Base-by-base conservation (phyloP, 106 monocot genomes). In the Acorus gramineus region DNA sequence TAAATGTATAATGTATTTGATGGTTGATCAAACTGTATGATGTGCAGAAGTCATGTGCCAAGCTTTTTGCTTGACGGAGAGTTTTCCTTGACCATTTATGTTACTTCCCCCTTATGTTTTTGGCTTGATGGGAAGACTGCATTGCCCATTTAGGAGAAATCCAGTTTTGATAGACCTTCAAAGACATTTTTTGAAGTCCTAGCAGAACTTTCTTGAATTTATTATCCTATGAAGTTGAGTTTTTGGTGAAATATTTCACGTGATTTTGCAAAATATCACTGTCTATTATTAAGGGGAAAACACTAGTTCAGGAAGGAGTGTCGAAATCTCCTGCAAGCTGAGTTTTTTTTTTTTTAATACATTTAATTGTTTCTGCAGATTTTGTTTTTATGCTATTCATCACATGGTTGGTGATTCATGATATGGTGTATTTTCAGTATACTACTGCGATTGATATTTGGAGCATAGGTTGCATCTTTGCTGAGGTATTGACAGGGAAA, bases 391-490 rank as follows among this genome's bases (percentile, higher is more conserved):
- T 13, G 48, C 52, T 42, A 61, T 7, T 61, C n/a, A 14, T 11
- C 61, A 4, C 55, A 11, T 13, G 50, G 5, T 10, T 51, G 12
- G 8, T 28, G 28, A 28, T 28, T 28, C 28, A 28, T 28, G 50
- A 47, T 2, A 11, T 73, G 65, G 64, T 65, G 11, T 44, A 12
- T 63, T 72, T 74, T 73, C 86, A 94, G 93, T 94, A 94, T 54
- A 89, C 89, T 55, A 74, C 93, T 44, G 89, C 93, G 42, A 94
- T 94, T 73, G 93, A 94, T 76, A 84, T 89, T 10, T 94, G 89
- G 93, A 89, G 93, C 68, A 94, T 94, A 64, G 93, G 93, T 62
- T 95, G 94, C 76, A 95, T 95, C 55, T 95, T 95, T 76, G 94
- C 94, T 46, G 94, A 95, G 64, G 75, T 95, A 52, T 70, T 95